These are phyloP conservation scores for Blastobotrys americana DNA, from an alignment of 805 yeast genomes.

Conservation along the genomic window DNA sequence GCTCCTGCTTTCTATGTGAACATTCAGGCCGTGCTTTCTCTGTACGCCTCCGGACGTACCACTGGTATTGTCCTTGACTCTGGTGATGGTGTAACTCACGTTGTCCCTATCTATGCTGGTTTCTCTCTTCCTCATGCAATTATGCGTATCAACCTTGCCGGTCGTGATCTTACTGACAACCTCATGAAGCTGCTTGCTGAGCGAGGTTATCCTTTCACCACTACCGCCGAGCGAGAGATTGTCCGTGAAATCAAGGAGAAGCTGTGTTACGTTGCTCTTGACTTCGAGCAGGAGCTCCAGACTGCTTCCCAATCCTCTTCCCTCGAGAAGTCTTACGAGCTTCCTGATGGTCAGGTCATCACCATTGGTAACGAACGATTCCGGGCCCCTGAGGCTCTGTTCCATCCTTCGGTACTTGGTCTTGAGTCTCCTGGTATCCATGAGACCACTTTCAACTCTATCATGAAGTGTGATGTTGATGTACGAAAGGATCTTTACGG, in stretches of 20 bases:
- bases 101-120: slow-evolving; percentile 99
- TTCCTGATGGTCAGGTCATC: slow-evolving; percentile 99
- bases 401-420: slow-evolving; percentile 91
- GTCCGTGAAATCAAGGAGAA: slow-evolving; percentile 93
- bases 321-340: slow-evolving; percentile 97
- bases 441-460: slow-evolving; percentile 91
- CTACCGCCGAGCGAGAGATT: slow-evolving; percentile 98
- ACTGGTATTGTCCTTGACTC: slow-evolving; percentile 99
- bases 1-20: slow-evolving; percentile 99
- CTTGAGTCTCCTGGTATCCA: slow-evolving; percentile 98
- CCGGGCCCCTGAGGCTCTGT: slow-evolving; percentile 99
- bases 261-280: slow-evolving; percentile 97
- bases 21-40: slow-evolving; percentile 96
- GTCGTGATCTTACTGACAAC: slow-evolving; percentile 99
- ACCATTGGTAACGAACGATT: slow-evolving; percentile 99
- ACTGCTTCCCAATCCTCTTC: slow-evolving; percentile 97
- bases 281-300: slow-evolving; percentile 99
- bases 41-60: slow-evolving; percentile 99
- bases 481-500: slow-evolving; percentile 98
- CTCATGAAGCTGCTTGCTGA: slow-evolving; percentile 97
- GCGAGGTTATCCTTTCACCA: slow-evolving; percentile 98
- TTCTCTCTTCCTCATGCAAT: slow-evolving; percentile 99
- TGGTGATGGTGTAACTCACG: slow-evolving; percentile 99
- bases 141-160: slow-evolving; percentile 97
- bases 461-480: slow-evolving; percentile 98